Evolutionary conservation across 169 alveolate species (phyloP).

Genomic region (Ichthyophthirius multifiliis): DNA sequence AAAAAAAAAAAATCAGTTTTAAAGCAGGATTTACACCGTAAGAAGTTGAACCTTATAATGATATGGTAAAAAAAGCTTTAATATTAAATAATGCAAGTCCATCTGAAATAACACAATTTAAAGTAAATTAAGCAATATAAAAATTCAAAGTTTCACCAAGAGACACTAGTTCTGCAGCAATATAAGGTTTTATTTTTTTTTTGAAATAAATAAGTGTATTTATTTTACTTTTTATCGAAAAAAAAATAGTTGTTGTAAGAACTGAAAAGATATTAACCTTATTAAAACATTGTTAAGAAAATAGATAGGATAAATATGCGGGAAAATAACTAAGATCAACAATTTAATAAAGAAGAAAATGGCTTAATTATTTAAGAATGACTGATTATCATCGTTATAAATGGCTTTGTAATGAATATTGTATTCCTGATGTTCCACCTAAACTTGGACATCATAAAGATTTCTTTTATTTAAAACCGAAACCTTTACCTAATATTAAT

Average conservation of each 20-base stretch:
- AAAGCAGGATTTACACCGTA: constrained; percentile 18
- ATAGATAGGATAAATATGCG: constrained; percentile 10
- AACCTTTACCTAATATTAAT: no score
- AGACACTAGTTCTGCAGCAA: constrained; percentile 10
- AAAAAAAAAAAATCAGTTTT: no score
- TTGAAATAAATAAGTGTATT: no score
- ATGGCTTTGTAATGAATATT: not conserved
- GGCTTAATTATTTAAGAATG: constrained; percentile 7
- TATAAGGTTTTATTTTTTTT: not conserved
- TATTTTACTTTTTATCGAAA: no score
- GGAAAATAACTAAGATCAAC: not conserved
- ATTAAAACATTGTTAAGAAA: constrained; percentile 5
- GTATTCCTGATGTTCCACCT: constrained; percentile 20
- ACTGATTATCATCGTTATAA: constrained; percentile 7
- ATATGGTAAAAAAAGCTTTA: not conserved
- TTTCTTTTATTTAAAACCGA: not conserved
- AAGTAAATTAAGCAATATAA: not conserved
- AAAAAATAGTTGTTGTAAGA: constrained; percentile 8
- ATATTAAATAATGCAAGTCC: constrained; percentile 5
- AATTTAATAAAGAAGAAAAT: constrained; percentile 6
- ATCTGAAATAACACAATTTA: constrained; percentile 6
- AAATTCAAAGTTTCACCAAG: constrained; percentile 1
- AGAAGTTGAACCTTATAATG: constrained; percentile 10
- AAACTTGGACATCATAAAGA: not conserved
- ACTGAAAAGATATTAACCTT: constrained; percentile 1